A percentile compares a stretch with the other conserved stretches of the same genome.
These are phyloP conservation scores for Spathaspora sp. DNA, from an alignment of 1,139 yeast genomes.

Conservation along the genomic window DNA sequence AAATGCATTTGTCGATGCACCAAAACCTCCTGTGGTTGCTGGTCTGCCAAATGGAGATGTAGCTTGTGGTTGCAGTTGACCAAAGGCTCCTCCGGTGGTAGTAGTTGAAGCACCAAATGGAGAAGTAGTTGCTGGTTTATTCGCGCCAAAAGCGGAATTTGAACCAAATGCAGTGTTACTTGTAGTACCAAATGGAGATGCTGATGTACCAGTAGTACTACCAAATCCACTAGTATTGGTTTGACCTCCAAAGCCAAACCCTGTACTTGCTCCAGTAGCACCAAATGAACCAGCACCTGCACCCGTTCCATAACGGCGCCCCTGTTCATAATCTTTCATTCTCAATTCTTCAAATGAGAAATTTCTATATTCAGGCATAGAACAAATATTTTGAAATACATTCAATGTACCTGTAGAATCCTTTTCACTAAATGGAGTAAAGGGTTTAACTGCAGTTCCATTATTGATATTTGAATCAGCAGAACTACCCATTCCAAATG, in stretches of 20 bases:
- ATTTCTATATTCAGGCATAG: constrained; percentile 88
- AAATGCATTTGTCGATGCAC: constrained; percentile 15
- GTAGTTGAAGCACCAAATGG: constrained; percentile 21
- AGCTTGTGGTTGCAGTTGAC: constrained; percentile 16
- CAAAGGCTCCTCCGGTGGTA: constrained; percentile 13
- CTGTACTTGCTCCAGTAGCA: constrained; percentile 27
- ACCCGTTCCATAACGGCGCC: constrained; percentile 48
- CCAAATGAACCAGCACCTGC: constrained; percentile 27
- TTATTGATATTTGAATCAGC: constrained; percentile 42
- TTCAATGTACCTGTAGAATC: constrained; percentile 63
- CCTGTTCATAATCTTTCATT: constrained; percentile 80
- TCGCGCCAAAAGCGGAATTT: constrained; percentile 25
- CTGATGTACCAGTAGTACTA: constrained; percentile 1
- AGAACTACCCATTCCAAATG: constrained; percentile 26
- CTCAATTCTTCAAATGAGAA: constrained; percentile 87
- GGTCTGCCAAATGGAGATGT: constrained; percentile 10
- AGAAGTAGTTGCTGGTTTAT: constrained; percentile 7
- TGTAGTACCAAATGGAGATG: constrained; percentile 13
- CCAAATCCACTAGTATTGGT: constrained; percentile 10
- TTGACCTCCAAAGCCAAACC: constrained; percentile 36
- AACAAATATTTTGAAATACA: constrained; percentile 69
- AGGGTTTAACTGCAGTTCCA: constrained; percentile 77
- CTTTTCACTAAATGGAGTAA: constrained; percentile 65
- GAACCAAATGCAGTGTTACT: constrained; percentile 24
- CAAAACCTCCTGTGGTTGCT: constrained; percentile 15